A percentile compares a stretch with the other conserved stretches of the same genome.
phyloP scores from a whole-genome alignment of 164 flowering plant genomes.

The Tetrastigma voinierianum region DNA sequence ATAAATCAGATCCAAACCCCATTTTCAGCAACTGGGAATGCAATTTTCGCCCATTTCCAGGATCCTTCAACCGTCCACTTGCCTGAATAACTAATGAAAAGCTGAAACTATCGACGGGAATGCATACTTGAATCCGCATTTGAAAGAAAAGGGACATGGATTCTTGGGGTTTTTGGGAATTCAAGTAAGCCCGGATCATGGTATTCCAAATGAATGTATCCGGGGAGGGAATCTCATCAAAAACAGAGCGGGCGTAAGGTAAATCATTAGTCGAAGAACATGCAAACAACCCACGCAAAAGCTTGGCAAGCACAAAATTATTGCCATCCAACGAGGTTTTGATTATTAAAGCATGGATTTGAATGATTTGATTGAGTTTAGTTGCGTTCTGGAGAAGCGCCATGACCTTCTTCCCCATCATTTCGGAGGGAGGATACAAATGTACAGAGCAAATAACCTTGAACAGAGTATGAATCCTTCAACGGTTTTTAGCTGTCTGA shows the following conservation, averaged over 20 bases:
- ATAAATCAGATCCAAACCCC: slow-evolving; percentile 38
- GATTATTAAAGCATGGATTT: slow-evolving; percentile 35
- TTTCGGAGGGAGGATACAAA: too few relatives aligned
- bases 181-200: slow-evolving; percentile 37
- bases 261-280: slow-evolving; percentile 8
- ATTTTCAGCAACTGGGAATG: slow-evolving; percentile 32
- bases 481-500: too few relatives aligned
- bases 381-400: slow-evolving; percentile 26
- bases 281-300: slow-evolving; percentile 17
- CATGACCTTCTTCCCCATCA: slow-evolving; percentile 12
- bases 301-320: slow-evolving; percentile 28
- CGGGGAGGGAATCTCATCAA: slow-evolving; percentile 21
- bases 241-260: slow-evolving; percentile 29
- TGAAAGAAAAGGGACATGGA: slow-evolving; percentile 22
- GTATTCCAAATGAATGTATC: slow-evolving; percentile 39
- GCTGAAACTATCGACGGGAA: slow-evolving; percentile 28
- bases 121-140: slow-evolving; percentile 19
- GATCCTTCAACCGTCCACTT: slow-evolving; percentile 26
- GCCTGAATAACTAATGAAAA: slow-evolving; percentile 38
- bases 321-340: slow-evolving; percentile 32
- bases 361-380: slow-evolving; percentile 22
- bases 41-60: slow-evolving; percentile 14
- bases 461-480: too few relatives aligned
- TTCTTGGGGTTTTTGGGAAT: slow-evolving; percentile 26
- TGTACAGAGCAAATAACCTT: too few relatives aligned